phyloP scores from a whole-genome alignment of 2,329 filamentous ascomycete genomes.

The Monosporascus sp. region DNA sequence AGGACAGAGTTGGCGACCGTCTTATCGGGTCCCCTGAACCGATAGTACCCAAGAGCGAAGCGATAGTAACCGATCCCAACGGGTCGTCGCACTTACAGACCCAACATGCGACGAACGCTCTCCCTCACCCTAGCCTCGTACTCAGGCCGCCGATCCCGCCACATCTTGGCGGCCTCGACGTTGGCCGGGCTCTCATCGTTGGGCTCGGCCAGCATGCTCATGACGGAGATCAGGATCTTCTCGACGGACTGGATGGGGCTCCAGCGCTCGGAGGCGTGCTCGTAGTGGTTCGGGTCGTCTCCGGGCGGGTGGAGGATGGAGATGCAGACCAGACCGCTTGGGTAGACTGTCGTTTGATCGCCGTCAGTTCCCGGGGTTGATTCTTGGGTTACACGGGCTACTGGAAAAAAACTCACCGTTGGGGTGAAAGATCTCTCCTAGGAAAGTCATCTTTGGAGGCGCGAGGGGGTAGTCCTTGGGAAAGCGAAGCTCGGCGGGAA shows the following conservation, averaged over 20 bases:
- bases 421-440: conserved; percentile 92
- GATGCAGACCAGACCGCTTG: conserved; percentile 89
- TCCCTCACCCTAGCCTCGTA: conserved; percentile 84
- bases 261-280: conserved; percentile 93
- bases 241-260: conserved; percentile 95
- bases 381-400: neutral
- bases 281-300: conserved; percentile 97
- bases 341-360: conserved; percentile 61
- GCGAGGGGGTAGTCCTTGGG: conserved; percentile 95
- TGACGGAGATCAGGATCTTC: conserved; percentile 93
- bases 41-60: neutral
- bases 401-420: conserved; percentile 58
- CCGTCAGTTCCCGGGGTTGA: too few species aligned
- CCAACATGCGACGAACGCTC: conserved; percentile 73
- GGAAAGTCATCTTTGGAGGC: conserved; percentile 92
- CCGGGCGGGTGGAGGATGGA: conserved; percentile 96
- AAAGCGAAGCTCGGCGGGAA: conserved; percentile 91
- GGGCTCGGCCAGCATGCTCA: conserved; percentile 96
- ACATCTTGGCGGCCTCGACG: conserved; percentile 94
- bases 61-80: neutral
- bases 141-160: conserved; percentile 75
- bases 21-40: neutral
- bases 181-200: conserved; percentile 97
- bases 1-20: neutral
- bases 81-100: conserved; percentile 47